A percentile compares a stretch with the other conserved stretches of the same genome.
Conservation (phyloP, 805 yeast genomes). For the Saccharomycopsis sp. region DNA sequence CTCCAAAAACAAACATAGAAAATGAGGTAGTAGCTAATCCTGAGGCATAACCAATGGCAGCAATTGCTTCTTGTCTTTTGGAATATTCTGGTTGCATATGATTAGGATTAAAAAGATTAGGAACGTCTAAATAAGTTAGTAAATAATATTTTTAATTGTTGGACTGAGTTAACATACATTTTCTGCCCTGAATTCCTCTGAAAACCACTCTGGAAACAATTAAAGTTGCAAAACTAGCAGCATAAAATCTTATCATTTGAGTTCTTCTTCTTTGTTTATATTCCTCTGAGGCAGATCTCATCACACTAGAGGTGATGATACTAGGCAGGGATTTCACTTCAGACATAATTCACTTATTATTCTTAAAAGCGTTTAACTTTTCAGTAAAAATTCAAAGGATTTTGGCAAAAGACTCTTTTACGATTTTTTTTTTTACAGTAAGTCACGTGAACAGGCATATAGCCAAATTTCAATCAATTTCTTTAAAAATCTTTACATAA, state of each 20-base stretch:
- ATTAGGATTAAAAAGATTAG: constrained; percentile 72
- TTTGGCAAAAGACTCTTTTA: too few relatives aligned
- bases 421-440: too few relatives aligned
- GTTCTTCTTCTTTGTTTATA: constrained; percentile 53
- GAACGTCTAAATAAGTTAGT: constrained; percentile 32
- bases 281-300: constrained; percentile 24
- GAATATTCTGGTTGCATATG: constrained; percentile 79
- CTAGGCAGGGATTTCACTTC: too few relatives aligned
- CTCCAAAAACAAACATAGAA: constrained; percentile 63
- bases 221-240: constrained; percentile 63
- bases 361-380: too few relatives aligned
- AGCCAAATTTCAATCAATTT: too few relatives aligned
- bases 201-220: constrained; percentile 65
- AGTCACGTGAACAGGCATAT: too few relatives aligned
- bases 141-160: neutral
- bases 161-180: too few relatives aligned
- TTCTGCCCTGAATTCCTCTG: constrained; percentile 45
- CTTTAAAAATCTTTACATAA: too few relatives aligned
- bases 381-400: too few relatives aligned
- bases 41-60: constrained; percentile 77
- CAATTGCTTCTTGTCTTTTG: constrained; percentile 72
- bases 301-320: constrained; percentile 2
- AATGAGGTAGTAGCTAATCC: constrained; percentile 61
- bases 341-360: too few relatives aligned
- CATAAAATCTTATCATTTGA: constrained; percentile 65